Conservation (phyloP, 345 rosid species). For the Citrus mangshanensis region DNA sequence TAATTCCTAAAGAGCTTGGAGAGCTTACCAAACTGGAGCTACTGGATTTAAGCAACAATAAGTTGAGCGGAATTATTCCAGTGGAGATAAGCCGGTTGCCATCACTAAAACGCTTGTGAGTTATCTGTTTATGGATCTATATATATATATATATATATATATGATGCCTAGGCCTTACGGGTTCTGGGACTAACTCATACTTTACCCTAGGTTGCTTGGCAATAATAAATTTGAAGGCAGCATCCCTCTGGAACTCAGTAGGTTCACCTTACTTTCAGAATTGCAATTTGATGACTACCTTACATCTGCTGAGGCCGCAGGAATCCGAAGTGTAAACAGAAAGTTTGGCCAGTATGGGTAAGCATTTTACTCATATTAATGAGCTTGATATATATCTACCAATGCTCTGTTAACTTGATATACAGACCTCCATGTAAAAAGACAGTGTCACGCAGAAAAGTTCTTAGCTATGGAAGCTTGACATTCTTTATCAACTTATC, state of each 20-base stretch:
- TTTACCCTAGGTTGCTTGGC: slow-evolving; percentile 59
- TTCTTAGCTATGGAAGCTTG: neutral
- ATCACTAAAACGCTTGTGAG: slow-evolving; percentile 73
- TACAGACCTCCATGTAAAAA: neutral
- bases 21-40: slow-evolving; percentile 48
- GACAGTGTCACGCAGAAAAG: neutral
- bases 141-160: neutral
- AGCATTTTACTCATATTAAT: slow-evolving; percentile 16
- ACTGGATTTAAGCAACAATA: slow-evolving; percentile 71
- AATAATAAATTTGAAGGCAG: slow-evolving; percentile 62
- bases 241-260: slow-evolving; percentile 43
- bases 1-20: slow-evolving; percentile 68
- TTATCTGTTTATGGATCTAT: slow-evolving; percentile 6
- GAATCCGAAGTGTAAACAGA: slow-evolving; percentile 40
- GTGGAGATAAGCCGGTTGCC: slow-evolving; percentile 38
- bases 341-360: slow-evolving; percentile 64
- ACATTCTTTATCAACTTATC: neutral
- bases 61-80: slow-evolving; percentile 69
- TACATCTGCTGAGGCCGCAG: slow-evolving; percentile 23
- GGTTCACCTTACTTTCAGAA: slow-evolving; percentile 50
- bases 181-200: slow-evolving; percentile 5
- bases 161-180: neutral
- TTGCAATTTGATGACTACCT: slow-evolving; percentile 52
- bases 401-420: neutral
- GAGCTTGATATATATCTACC: neutral